Conservation (phyloP, 2,329 filamentous ascomycete species). For the Pleochaeta shiraiana region DNA sequence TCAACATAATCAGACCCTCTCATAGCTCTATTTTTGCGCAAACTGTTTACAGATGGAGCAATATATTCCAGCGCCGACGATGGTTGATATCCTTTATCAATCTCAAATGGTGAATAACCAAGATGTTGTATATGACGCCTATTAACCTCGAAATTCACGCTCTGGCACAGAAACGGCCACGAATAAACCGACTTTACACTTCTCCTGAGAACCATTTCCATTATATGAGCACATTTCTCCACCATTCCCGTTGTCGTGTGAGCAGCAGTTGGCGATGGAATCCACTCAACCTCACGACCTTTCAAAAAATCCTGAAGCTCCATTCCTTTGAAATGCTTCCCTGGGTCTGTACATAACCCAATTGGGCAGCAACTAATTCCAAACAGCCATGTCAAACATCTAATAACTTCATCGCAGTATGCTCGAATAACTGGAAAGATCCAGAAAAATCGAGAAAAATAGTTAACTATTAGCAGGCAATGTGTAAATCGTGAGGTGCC, state of each 20-base stretch:
- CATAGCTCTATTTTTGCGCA: neutral
- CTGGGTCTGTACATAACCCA: neutral
- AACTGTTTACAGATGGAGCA: neutral
- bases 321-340: neutral
- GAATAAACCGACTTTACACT: neutral
- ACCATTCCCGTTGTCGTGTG: neutral
- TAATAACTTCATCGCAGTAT: neutral
- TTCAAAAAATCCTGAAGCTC: neutral
- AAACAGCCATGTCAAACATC: neutral
- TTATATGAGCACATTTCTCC: neutral
- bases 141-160: neutral
- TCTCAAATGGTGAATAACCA: neutral
- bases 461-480: neutral
- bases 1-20: neutral
- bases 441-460: conserved; percentile 2
- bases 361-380: neutral
- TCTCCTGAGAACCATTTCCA: neutral
- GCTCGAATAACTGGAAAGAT: neutral
- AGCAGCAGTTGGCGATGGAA: neutral
- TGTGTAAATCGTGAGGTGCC: neutral
- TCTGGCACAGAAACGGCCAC: neutral
- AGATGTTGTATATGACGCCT: neutral
- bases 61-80: neutral
- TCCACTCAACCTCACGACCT: neutral
- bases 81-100: neutral